Evolutionary conservation across 371 early-diverging fungal genomes (phyloP).

Genomic region (Mortierella sp.): DNA sequence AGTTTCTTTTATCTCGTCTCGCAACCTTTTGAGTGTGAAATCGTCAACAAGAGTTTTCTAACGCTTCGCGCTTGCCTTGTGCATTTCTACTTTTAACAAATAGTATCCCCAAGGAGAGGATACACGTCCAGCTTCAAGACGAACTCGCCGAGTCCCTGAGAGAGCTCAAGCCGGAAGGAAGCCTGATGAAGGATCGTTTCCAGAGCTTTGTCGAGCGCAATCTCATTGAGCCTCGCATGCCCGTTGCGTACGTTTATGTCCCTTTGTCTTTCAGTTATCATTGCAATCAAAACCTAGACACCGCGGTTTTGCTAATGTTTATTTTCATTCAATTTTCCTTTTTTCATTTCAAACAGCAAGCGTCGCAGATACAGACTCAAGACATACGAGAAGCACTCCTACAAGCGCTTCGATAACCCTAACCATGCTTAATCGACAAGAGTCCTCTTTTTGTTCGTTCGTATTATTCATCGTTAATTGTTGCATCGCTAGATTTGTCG

Average conservation of each 20-base stretch:
- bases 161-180: slow-evolving; percentile 88
- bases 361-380: slow-evolving; percentile 64
- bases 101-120: slow-evolving; percentile 57
- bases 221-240: slow-evolving; percentile 86
- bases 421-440: slow-evolving; percentile 26
- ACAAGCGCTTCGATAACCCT: slow-evolving; percentile 56
- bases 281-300: too few species aligned
- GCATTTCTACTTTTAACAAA: neutral
- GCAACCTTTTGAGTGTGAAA: too few species aligned
- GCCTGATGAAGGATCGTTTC: slow-evolving; percentile 84
- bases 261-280: neutral
- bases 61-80: neutral
- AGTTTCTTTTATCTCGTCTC: neutral
- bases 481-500: neutral
- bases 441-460: neutral
- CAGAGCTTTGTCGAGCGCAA: slow-evolving; percentile 86
- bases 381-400: slow-evolving; percentile 69
- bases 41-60: too few species aligned
- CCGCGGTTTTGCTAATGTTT: neutral
- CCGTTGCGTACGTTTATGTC: slow-evolving; percentile 56
- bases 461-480: neutral
- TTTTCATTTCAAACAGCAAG: slow-evolving; percentile 28
- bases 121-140: slow-evolving; percentile 69
- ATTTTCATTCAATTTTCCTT: neutral
- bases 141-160: slow-evolving; percentile 69